phyloP scores from a whole-genome alignment of 352 stramenopile species.

The Blastocystis sp. region DNA sequence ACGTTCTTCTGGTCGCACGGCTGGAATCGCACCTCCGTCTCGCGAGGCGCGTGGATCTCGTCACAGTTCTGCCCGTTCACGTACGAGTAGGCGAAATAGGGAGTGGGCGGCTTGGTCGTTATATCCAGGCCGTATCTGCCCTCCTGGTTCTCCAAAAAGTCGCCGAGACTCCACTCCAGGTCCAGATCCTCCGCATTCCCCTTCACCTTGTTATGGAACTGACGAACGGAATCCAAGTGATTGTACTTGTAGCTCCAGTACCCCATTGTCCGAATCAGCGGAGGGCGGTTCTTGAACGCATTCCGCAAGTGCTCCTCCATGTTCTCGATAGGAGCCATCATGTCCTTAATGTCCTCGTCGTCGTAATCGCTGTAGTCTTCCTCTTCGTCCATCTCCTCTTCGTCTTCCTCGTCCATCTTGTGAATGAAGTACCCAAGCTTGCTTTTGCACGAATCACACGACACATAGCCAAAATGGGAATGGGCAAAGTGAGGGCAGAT shows the following conservation, averaged over 20 bases:
- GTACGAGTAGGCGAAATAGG: conserved; percentile 29
- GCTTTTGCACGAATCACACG: conserved; percentile 17
- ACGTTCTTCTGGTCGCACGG: conserved; percentile 1
- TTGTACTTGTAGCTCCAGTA: conserved; percentile 58
- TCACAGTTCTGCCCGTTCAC: conserved; percentile 45
- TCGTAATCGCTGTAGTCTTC: not conserved
- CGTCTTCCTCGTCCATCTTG: conserved; percentile 18
- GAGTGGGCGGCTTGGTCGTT: conserved; percentile 1
- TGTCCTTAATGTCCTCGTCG: conserved; percentile 50
- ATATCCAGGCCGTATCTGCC: conserved; percentile 27
- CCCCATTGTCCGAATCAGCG: not conserved
- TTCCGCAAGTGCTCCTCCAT: not conserved
- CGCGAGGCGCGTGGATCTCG: not conserved
- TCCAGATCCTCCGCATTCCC: conserved; percentile 6
- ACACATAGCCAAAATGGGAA: not conserved
- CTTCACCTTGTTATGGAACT: conserved; percentile 20
- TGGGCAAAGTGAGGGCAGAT: conserved; percentile 5
- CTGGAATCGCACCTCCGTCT: conserved; percentile 60
- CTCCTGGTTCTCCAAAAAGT: not conserved
- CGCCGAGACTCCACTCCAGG: conserved; percentile 32
- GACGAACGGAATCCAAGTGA: conserved; percentile 8
- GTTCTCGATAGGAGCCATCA: conserved; percentile 5
- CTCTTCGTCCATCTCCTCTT: not conserved
- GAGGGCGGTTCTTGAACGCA: not conserved
- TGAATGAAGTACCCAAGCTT: conserved; percentile 17